Evolutionary conservation across 2,329 filamentous ascomycete genomes (phyloP), one percentile per base, ranked within the genome.

Genomic region (Aplosporella prunicola): DNA sequence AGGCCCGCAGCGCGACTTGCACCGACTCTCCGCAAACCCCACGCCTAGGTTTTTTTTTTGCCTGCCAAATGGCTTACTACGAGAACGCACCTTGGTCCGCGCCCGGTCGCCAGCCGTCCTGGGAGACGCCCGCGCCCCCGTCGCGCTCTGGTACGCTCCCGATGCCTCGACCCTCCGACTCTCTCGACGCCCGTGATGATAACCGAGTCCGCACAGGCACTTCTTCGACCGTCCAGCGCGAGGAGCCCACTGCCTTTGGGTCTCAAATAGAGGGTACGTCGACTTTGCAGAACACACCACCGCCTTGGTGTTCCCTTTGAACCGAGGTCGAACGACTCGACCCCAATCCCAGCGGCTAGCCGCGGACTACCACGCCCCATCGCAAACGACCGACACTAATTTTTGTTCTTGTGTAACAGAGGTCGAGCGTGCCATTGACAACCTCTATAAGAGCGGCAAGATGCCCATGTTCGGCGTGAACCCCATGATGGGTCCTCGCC

Each of bases 401-500:
- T n/a, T 35, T n/a, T n/a, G n/a, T n/a, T n/a, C n/a, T n/a, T n/a
- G n/a, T n/a, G n/a, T n/a, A n/a, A 37, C 56, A 94, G 91, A 98
- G 76, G 87, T 98, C 52, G 91, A 96, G 49, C 82, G 89, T 58
- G 89, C 89, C 50, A 79, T 89, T 55, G 91, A 96, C 56, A 96
- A 96, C 62, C 75, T 98, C 43, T 75, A 89, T 55, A 96, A 96
- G 74, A 94, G 88, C 61, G 88, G 88, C 55, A 96, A 96, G 71
- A 50, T 52, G 27, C 46, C 52, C 41, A 47, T 48, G 49, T 45
- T 72, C 55, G 66, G 67, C 70, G 44, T 70, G 54, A 74, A 69
- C 53, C 26, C 26, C 14, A 20, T 31, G 29, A 20, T 28, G 24
- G 35, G 35, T 28, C 32, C 32, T 20, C 85, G 91, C 63, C 83